Evolutionary conservation across 345 rosid species (phyloP), one percentile per base, ranked within the genome.

Genomic region (Cardamine resedifolia): DNA sequence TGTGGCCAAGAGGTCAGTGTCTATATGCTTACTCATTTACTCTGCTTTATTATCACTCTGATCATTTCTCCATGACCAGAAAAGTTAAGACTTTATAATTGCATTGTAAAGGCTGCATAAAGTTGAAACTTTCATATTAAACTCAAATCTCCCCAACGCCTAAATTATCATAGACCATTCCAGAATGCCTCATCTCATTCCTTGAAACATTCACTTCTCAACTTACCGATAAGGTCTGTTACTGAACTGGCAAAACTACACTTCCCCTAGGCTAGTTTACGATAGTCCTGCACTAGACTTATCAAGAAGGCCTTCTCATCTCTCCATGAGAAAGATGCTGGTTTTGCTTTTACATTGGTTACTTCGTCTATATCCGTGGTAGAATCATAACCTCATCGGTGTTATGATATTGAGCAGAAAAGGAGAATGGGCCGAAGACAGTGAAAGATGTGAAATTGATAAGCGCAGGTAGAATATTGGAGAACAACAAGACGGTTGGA

Each of bases 1-100:
- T 89, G 39, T 91, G 97, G 97, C 98, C 98, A 64, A 87, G 75
- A 85, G 97, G 97, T 94, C 30, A 64, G 83, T 76, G 7, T 36
- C 3, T 64, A 3, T 65, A 14, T 74, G 21, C 43, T 26, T 48
- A 55, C 31, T 45, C 16, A 16, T 33, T 26, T 48, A 55, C 31
- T 45, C 16, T 44, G 14, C 36, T 44, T 44, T 45, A 18, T 28
- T 45, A 28, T 28, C 21, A 10, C 4, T 28, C 14, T 62, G 24
- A 15, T 21, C 6, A 15, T 62, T 19, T 33, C 28, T 36, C 10
- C 27, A 33, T 53, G 68, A 64, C 43, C 43, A 43, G 4, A 55
- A 70, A n/a, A 10, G 26, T 9, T 38, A 7, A 49, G 41, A 19
- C 19, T 55, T 55, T 23, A 43, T 16, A 44, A 52, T 51, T 51